Evolutionary conservation across 176 grass and related monocot species (phyloP).

Genomic region (Avena sativa): DNA sequence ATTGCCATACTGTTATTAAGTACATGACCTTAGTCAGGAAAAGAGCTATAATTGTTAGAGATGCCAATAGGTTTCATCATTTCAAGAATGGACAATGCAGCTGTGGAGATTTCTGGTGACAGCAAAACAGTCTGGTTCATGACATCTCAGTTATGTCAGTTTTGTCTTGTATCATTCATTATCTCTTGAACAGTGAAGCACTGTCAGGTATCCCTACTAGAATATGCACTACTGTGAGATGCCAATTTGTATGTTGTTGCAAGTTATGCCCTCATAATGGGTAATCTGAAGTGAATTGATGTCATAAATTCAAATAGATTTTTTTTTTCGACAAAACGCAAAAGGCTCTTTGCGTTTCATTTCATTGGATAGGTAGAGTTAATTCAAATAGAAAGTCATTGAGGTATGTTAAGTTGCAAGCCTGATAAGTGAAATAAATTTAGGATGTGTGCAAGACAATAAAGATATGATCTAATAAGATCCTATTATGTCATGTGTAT

Average conservation of each 20-base stretch:
- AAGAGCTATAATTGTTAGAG: slow-evolving; percentile 60
- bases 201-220: background rate
- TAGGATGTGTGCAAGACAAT: background rate
- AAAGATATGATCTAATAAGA: background rate
- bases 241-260: background rate
- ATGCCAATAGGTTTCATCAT: slow-evolving; percentile 87
- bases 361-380: too few species aligned
- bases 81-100: slow-evolving; percentile 78
- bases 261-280: slow-evolving; percentile 5
- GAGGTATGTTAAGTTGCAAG: background rate
- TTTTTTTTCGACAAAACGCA: too few species aligned
- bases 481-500: background rate
- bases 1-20: slow-evolving; percentile 82
- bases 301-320: background rate
- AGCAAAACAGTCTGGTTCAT: background rate
- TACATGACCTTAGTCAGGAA: slow-evolving; percentile 65
- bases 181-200: slow-evolving; percentile 3
- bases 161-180: background rate
- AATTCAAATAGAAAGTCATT: background rate
- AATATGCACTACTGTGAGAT: background rate
- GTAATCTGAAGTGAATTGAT: background rate
- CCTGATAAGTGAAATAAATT: background rate
- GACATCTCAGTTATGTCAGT: background rate
- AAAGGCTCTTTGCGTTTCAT: too few species aligned
- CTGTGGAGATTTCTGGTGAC: slow-evolving; percentile 87